These are phyloP conservation scores for Triadica sebifera DNA, from an alignment of 345 rosid species.

Conservation along the genomic window DNA sequence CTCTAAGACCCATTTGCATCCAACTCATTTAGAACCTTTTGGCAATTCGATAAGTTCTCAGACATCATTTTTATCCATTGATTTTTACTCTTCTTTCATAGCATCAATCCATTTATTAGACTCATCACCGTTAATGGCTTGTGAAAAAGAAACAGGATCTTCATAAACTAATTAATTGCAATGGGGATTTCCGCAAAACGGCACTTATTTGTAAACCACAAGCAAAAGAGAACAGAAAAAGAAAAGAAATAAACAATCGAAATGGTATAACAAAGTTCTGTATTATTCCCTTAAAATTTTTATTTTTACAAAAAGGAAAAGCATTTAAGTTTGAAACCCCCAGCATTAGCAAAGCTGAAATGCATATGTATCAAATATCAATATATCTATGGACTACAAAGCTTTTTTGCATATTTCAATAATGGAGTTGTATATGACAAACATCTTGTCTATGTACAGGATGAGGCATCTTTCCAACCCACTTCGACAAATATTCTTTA, in stretches of 20 bases:
- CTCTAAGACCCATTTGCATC: no score
- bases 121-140: no score
- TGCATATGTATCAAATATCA: constrained; percentile 14
- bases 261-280: constrained; percentile 14
- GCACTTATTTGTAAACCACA: no score
- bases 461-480: constrained; percentile 6
- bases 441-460: constrained; percentile 24
- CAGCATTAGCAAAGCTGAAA: constrained; percentile 19
- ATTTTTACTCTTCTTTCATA: no score
- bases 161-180: no score
- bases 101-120: no score
- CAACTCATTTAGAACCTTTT: no score
- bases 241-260: not conserved
- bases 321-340: constrained; percentile 14
- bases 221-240: not conserved
- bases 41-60: no score
- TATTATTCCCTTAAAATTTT: constrained; percentile 16
- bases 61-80: no score
- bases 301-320: constrained; percentile 13
- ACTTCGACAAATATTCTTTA: constrained; percentile 17
- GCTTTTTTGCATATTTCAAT: constrained; percentile 5
- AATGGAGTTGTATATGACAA: constrained; percentile 19
- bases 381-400: constrained; percentile 1
- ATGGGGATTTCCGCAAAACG: no score
- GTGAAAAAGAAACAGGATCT: no score